phyloP scores from a whole-genome alignment of 176 grass and related monocot species.

The Phoenix roebelenii region DNA sequence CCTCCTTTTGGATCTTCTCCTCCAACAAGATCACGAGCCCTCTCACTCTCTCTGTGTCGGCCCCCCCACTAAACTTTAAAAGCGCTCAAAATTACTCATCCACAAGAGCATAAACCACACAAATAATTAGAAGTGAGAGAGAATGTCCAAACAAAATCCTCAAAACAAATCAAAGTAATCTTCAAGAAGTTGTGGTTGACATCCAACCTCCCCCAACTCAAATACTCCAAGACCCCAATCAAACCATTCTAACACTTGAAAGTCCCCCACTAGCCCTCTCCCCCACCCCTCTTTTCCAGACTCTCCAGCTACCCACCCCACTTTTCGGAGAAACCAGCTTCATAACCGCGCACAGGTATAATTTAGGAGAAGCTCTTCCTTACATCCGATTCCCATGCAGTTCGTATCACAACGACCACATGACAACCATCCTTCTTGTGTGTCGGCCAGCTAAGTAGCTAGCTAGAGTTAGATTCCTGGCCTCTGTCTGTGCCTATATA shows the following conservation, averaged over 20 bases:
- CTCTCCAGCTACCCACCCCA: not conserved
- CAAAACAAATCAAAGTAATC: conserved; percentile 47
- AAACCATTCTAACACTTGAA: conserved; percentile 16
- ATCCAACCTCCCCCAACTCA: conserved; percentile 46
- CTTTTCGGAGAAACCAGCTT: no score
- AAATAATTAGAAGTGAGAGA: conserved; percentile 37
- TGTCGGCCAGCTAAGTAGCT: no score
- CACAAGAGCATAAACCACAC: conserved; percentile 22
- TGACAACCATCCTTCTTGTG: no score
- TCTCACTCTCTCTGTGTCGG: no score
- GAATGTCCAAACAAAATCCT: not conserved
- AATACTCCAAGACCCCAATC: conserved; percentile 37
- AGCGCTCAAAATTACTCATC: conserved; percentile 41
- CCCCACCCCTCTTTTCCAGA: not conserved
- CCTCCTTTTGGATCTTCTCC: conserved; percentile 25
- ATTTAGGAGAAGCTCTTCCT: conserved; percentile 16
- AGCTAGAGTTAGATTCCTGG: conserved; percentile 1
- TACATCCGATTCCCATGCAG: no score
- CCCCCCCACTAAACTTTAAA: no score
- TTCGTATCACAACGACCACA: no score
- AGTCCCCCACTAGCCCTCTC: conserved; percentile 3
- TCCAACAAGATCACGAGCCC: conserved; percentile 25
- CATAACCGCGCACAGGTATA: no score
- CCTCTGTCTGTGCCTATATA: conserved; percentile 3
- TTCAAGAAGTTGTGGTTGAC: conserved; percentile 56